Percentiles rank a stretch among this genome's conserved stretches.
These are phyloP conservation scores for Fusarium brachygibbosum DNA, from an alignment of 2,329 filamentous ascomycete genomes.

Conservation along the genomic window DNA sequence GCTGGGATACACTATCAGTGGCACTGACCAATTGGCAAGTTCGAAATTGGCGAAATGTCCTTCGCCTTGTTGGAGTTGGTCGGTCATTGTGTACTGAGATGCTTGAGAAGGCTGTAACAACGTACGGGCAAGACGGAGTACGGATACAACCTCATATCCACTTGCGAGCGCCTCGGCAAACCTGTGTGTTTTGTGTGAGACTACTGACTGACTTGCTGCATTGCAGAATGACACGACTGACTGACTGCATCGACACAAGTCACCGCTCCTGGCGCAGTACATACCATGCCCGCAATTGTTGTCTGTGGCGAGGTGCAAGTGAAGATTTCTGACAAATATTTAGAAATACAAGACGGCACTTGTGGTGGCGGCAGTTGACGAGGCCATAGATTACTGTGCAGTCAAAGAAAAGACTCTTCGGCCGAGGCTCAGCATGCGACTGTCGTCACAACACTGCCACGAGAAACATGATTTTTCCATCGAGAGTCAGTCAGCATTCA, in stretches of 20 bases:
- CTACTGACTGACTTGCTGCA: constrained; percentile 19
- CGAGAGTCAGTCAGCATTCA: constrained; percentile 15
- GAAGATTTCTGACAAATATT: constrained; percentile 17
- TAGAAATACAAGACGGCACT: constrained; percentile 7
- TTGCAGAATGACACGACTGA: constrained; percentile 29
- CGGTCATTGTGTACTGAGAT: constrained; percentile 15
- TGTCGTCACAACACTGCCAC: constrained; percentile 35
- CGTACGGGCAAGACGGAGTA: constrained; percentile 7
- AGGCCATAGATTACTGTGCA: constrained; percentile 12
- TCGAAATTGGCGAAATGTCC: constrained; percentile 28
- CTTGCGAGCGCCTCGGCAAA: constrained; percentile 27
- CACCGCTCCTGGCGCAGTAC: constrained; percentile 4
- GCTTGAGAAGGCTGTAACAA: constrained; percentile 22
- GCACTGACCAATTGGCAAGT: constrained; percentile 34
- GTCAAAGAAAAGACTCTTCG: not conserved
- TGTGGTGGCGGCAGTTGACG: constrained; percentile 24
- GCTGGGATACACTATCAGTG: constrained; percentile 37
- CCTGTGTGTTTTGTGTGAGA: constrained; percentile 30
- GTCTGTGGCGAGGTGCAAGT: constrained; percentile 26
- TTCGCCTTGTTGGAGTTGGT: constrained; percentile 21
- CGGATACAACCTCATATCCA: constrained; percentile 29
- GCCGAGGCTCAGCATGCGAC: constrained; percentile 22
- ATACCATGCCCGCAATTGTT: constrained; percentile 6
- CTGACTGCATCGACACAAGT: constrained; percentile 27
- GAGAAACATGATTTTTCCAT: constrained; percentile 24